Evolutionary conservation across 2,329 filamentous ascomycete species (phyloP), one percentile per base, ranked within the genome.

Genomic region (Aureobasidium uvarum): DNA sequence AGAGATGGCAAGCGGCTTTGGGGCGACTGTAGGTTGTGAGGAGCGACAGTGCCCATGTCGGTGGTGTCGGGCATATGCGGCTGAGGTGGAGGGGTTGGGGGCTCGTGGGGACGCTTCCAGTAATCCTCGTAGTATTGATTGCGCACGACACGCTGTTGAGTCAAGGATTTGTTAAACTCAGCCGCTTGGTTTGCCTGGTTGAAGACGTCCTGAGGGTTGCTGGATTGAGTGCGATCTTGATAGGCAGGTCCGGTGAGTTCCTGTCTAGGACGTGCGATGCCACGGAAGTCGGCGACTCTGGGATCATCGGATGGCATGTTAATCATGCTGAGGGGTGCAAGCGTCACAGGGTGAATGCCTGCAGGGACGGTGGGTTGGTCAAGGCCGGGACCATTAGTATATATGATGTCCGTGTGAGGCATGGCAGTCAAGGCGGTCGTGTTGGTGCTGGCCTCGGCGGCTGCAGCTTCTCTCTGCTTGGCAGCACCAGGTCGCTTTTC

Each of bases 401-500:
- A 96, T 65, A 96, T 90, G 73, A 96, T 92, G 78, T 96, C 91
- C 63, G 89, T 88, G 73, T 95, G 91, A 36, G 89, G 86, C 63
- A 89, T 83, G 62, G 86, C 84, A 62, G 81, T 67, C 67, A 84
- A 84, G 56, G 85, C 85, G 70, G 81, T 86, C 16, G 60, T 63
- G 73, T 84, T 83, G 66, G 81, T 80, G 68, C 77, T 81, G 38
- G 84, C 83, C 72, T 87, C 80, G 62, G 89, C 88, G 14, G 89
- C 86, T 20, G 88, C 89, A 50, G 90, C 89, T 79, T 96, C 91
- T 73, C 94, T 85, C 67, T 90, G 90, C 80, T 96, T 96, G 66
- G 92, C 88, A 45, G 91, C 93, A 63, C 95, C 95, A 6, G 95
- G 95, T 69, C 95, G 85, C 81, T 99, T 98, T 79, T 99, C 95